Conservation (phyloP, 2,329 filamentous ascomycete species). For the Aureobasidium vineae region DNA sequence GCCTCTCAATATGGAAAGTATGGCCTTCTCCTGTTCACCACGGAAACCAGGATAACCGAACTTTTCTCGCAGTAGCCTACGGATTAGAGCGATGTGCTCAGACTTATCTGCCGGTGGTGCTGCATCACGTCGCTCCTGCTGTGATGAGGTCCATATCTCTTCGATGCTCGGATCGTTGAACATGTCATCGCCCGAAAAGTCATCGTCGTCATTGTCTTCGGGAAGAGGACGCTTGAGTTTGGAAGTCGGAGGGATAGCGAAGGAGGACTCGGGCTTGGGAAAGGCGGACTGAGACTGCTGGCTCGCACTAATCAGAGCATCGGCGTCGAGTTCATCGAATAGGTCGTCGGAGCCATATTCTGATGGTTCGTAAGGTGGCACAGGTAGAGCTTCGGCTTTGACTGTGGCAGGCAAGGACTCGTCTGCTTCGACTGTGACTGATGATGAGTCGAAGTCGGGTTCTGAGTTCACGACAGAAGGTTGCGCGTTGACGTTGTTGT, state of each 20-base stretch:
- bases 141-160: slow-evolving; percentile 22
- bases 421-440: not conserved
- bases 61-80: slow-evolving; percentile 41
- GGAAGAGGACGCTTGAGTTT: not conserved
- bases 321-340: slow-evolving; percentile 17
- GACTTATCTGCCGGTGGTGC: not conserved
- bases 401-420: not conserved
- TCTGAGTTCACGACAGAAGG: not conserved
- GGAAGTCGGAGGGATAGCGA: not conserved
- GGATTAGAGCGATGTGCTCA: slow-evolving; percentile 30
- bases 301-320: slow-evolving; percentile 10
- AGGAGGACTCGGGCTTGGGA: not conserved
- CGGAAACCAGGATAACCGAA: slow-evolving; percentile 47
- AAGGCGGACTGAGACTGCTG: not conserved
- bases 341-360: slow-evolving; percentile 14
- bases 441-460: not conserved
- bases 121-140: not conserved
- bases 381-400: not conserved
- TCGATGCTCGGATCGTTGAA: slow-evolving; percentile 8
- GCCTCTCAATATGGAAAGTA: slow-evolving; percentile 46
- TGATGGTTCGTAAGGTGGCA: not conserved
- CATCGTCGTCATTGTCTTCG: not conserved
- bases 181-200: slow-evolving; percentile 4
- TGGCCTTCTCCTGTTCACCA: slow-evolving; percentile 49
- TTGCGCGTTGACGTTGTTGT: not conserved